Evolutionary conservation across 305 asterid genomes (phyloP).

Genomic region (Fraxinus platypoda): DNA sequence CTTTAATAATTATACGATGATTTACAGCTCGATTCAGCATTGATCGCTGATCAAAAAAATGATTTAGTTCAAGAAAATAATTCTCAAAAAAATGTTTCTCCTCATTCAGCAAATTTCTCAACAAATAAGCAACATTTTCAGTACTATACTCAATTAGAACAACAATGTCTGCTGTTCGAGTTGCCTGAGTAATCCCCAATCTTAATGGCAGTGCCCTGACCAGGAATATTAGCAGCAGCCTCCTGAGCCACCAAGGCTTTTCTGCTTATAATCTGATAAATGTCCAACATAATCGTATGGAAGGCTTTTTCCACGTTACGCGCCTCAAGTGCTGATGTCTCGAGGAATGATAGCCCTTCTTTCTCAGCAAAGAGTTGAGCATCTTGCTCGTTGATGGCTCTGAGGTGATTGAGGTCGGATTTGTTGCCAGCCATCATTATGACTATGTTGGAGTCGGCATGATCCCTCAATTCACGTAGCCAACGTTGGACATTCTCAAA

Average conservation of each 20-base stretch:
- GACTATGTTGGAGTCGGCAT: slow-evolving; percentile 51
- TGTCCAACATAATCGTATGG: slow-evolving; percentile 48
- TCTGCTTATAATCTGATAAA: slow-evolving; percentile 47
- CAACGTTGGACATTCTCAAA: slow-evolving; percentile 46
- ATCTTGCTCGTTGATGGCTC: slow-evolving; percentile 41
- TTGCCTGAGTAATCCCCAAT: slow-evolving; percentile 36
- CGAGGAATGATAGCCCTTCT: slow-evolving; percentile 44
- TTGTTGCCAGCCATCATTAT: slow-evolving; percentile 54
- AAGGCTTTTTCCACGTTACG: slow-evolving; percentile 46
- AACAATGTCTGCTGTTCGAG: slow-evolving; percentile 30
- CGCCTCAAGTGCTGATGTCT: slow-evolving; percentile 53
- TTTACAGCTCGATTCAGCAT: background rate
- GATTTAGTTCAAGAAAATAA: background rate
- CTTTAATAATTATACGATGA: background rate
- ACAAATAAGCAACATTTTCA: background rate
- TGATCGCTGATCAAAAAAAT: background rate
- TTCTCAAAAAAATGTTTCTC: background rate
- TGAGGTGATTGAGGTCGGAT: slow-evolving; percentile 43
- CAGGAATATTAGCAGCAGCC: slow-evolving; percentile 36
- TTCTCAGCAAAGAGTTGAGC: slow-evolving; percentile 46
- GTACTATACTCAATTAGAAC: slow-evolving; percentile 27
- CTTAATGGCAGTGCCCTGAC: slow-evolving; percentile 43
- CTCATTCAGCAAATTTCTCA: background rate
- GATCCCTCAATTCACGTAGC: slow-evolving; percentile 46
- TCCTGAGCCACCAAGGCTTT: slow-evolving; percentile 54